Conservation (phyloP, 2,329 filamentous ascomycete species). For the Scedosporium aurantiacum region DNA sequence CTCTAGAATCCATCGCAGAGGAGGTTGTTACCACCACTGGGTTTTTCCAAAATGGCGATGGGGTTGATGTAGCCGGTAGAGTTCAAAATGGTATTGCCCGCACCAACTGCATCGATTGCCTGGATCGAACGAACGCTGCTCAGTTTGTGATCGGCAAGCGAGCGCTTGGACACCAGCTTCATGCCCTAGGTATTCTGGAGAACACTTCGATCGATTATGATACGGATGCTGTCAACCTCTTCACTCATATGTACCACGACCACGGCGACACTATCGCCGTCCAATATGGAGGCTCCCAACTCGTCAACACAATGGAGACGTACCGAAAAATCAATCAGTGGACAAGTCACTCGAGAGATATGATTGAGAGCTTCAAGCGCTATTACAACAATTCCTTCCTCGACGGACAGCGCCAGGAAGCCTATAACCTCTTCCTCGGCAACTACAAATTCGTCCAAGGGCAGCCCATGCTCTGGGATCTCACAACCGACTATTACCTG, state of each 20-base stretch:
- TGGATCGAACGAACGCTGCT: constrained; percentile 93
- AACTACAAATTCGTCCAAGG: constrained; percentile 85
- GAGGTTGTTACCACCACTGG: constrained; percentile 76
- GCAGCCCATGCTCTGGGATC: constrained; percentile 93
- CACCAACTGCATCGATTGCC: constrained; percentile 96
- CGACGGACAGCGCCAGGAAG: constrained; percentile 94
- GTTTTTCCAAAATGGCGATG: constrained; percentile 89
- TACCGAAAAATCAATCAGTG: constrained; percentile 99
- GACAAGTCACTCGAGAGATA: constrained; percentile 93
- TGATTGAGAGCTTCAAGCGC: constrained; percentile 98
- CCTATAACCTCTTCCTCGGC: constrained; percentile 92
- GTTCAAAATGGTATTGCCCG: constrained; percentile 88
- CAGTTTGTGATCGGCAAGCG: constrained; percentile 97
- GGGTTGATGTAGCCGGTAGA: constrained; percentile 49
- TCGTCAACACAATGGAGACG: constrained; percentile 98
- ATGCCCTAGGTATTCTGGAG: constrained; percentile 79
- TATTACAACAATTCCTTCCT: constrained; percentile 99
- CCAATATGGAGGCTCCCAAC: constrained; percentile 92
- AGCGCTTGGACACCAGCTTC: constrained; percentile 81
- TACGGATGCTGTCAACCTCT: constrained; percentile 88
- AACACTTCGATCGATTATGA: constrained; percentile 78
- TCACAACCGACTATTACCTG: constrained; percentile 89
- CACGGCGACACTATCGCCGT: constrained; percentile 97
- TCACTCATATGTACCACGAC: constrained; percentile 97
- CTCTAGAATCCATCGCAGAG: constrained; percentile 79